Evolutionary conservation across 2,329 filamentous ascomycete genomes (phyloP).

Genomic region (Aspergillus sp.): DNA sequence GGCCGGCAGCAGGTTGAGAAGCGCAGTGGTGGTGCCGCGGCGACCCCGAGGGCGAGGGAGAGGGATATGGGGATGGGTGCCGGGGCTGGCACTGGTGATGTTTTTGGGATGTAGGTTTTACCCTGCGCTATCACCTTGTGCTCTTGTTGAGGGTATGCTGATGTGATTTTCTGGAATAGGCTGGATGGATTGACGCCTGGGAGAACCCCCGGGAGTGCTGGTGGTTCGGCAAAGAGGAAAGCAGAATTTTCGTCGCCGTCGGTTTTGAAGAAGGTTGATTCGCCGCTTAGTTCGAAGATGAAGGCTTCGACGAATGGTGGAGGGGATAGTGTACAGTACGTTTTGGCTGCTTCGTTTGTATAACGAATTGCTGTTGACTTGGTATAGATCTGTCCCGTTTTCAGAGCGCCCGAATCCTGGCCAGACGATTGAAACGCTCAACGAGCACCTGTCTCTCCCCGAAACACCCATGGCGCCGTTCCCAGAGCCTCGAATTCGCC

Average conservation of each 20-base stretch:
- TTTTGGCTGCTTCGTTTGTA: neutral
- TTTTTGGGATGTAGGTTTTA: constrained; percentile 73
- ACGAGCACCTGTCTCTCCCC: constrained; percentile 67
- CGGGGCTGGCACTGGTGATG: constrained; percentile 66
- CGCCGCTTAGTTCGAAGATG: constrained; percentile 48
- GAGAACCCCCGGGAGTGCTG: constrained; percentile 30
- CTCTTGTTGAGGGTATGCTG: neutral
- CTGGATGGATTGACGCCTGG: constrained; percentile 66
- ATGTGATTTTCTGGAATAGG: constrained; percentile 36
- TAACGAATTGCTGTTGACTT: constrained; percentile 12
- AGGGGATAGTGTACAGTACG: constrained; percentile 41
- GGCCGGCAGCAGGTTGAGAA: constrained; percentile 61
- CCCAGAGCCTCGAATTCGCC: constrained; percentile 73
- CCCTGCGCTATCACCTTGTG: neutral
- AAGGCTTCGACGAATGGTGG: constrained; percentile 36
- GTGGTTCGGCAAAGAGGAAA: constrained; percentile 55
- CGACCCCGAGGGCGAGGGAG: constrained; percentile 57
- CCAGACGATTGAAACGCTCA: constrained; percentile 79
- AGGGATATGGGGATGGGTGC: constrained; percentile 51
- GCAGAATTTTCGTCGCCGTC: constrained; percentile 50
- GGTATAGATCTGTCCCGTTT: constrained; percentile 62
- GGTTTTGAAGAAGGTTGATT: constrained; percentile 48
- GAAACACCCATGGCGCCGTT: constrained; percentile 72
- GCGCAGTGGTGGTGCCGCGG: constrained; percentile 55
- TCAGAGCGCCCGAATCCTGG: constrained; percentile 75